Percentiles rank a stretch among this genome's conserved stretches.
Conservation (phyloP, 148 eudicot species). For the Dianthus caryophyllus region DNA sequence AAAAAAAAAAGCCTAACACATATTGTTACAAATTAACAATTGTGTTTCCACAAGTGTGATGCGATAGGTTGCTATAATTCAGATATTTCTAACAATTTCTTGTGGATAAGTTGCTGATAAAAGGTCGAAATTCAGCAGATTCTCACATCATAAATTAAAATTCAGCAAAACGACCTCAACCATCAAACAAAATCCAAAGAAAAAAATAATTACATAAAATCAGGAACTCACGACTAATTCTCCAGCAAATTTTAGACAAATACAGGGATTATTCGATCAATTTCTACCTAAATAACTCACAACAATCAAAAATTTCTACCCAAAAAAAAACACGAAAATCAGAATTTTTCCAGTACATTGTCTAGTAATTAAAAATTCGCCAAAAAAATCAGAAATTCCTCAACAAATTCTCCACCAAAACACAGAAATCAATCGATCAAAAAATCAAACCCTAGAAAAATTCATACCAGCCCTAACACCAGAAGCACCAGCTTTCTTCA, state of each 20-base stretch:
- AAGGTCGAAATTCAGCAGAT: too few species aligned
- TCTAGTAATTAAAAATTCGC: neutral
- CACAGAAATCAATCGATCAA: neutral
- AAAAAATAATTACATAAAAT: neutral
- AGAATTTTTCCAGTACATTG: neutral
- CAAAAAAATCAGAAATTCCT: neutral
- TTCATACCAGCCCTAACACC: conserved; percentile 28
- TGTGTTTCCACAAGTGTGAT: neutral
- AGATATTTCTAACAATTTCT: too few species aligned
- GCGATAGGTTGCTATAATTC: too few species aligned
- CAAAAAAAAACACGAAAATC: too few species aligned
- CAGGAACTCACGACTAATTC: too few species aligned
- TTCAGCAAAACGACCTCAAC: too few species aligned
- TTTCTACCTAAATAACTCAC: too few species aligned
- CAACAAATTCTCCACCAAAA: neutral
- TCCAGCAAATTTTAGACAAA: too few species aligned
- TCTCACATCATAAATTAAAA: too few species aligned
- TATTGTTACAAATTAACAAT: neutral
- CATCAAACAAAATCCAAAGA: too few species aligned
- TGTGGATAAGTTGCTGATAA: neutral
- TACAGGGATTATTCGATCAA: too few species aligned
- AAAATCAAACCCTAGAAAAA: neutral
- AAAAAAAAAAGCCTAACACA: neutral
- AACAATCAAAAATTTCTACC: too few species aligned
- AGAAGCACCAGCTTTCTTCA: conserved; percentile 35